Base-by-base conservation (phyloP, 768 basidiomycete species). In the Rhodotorula graminis region DNA sequence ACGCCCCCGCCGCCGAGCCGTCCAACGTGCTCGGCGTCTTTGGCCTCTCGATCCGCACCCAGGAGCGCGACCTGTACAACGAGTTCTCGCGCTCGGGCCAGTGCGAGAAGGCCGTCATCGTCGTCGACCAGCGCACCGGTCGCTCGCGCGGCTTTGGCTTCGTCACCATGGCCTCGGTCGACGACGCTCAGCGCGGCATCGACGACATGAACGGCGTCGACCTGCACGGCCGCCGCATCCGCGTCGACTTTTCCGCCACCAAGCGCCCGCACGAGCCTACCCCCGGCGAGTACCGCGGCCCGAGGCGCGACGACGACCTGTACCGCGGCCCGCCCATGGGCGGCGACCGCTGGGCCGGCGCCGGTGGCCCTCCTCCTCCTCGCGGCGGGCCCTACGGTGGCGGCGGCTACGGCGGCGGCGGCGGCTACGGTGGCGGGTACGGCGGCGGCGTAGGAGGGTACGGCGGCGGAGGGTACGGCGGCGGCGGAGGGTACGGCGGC, bases 101-200 rank as follows among this genome's bases (percentile, higher is more conserved):
- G 49, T 93, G 96, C 61, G 91, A 93, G 80, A 97, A 96, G 81
- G 93, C 95, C 58, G 64, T 75, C 65, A 93, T 98, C 76, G 94
- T 98, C 21, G 96, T 96, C 78, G 94, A 98, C 82, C 93, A 79
- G 72, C 44, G 78, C 23, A 91, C 92, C 65, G 93, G 94, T 80
- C 89, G 95, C 68, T 97, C 95, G 65, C 90, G 95, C 73, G 96
- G 95, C 19, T 99, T 99, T 76, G 95, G 95, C 56, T 99, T 99
- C 80, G 94, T 99, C 82, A 89, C 88, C 76, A 97, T 99, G 93
- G 85, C 86, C 23, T 85, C 85, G 50, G 86, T 88, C n/a, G 91
- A 93, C 70, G 95, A 96, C 73, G 95, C 95, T 16, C 84, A 87
- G 40, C 84, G 89, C 44, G 94, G 91, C 82, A 90, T 99, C 78